These are phyloP conservation scores for Hypericum androsaemum DNA, from an alignment of 345 rosid genomes.

Conservation along the genomic window DNA sequence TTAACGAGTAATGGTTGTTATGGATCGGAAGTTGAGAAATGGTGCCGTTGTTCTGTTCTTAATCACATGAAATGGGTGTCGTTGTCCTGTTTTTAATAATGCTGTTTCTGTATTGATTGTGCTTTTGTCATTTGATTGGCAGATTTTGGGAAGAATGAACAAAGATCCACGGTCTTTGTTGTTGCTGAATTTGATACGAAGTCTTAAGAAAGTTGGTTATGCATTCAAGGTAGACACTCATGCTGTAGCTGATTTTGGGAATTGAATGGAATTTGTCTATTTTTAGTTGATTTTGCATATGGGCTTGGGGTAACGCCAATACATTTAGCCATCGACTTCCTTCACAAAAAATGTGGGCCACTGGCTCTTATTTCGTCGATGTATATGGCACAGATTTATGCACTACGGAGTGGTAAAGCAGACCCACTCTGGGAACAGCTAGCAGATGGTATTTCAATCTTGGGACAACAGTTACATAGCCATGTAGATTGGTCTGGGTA, in stretches of 20 bases:
- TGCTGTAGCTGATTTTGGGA: neutral
- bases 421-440: neutral
- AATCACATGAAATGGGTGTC: too few relatives aligned
- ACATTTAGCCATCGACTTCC: neutral
- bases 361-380: neutral
- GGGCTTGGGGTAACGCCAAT: too few relatives aligned
- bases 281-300: too few relatives aligned
- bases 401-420: neutral
- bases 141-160: conserved; percentile 74
- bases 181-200: conserved; percentile 68
- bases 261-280: neutral
- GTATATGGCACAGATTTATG: neutral
- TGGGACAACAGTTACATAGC: neutral
- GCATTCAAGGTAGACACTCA: conserved; percentile 44
- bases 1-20: too few relatives aligned
- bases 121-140: conserved; percentile 16
- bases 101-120: conserved; percentile 1
- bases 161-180: conserved; percentile 59
- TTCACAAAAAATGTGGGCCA: neutral
- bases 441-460: neutral
- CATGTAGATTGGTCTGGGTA: neutral
- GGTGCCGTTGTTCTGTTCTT: neutral
- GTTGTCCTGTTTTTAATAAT: too few relatives aligned
- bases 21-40: neutral
- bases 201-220: conserved; percentile 77